Base-by-base conservation (phyloP, 257 asterid species). In the Gentiana straminea region DNA sequence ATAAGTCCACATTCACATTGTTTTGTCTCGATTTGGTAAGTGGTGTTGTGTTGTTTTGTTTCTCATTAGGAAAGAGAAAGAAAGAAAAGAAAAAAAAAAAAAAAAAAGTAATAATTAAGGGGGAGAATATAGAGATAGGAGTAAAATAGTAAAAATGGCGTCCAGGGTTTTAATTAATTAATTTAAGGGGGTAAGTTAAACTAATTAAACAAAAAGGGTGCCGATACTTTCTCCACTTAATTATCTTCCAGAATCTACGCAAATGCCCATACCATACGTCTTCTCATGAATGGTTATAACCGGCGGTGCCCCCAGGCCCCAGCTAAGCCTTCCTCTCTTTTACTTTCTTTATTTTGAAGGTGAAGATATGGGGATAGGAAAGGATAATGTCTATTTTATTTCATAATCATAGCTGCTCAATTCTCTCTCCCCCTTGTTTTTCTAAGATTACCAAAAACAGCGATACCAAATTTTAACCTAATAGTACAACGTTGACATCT, bases 171-270 rank as follows among this genome's bases (percentile, higher is more conserved):
- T 66, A 41, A 7, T 13, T 5, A 57, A 35, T 36, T 4, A 35
- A 51, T 39, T 33, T 24, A 54, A 57, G 57, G 57, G 64, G 57
- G 58, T n/a, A 61, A 12, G 8, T 52, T 49, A 64, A 55, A 56
- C 67, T 52, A 63, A 55, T 68, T n/a, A 52, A 71, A 71, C 58
- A 78, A 68, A 78, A 76, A 75, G 64, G 54, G 86, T 80, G 90
- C 95, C 73, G 71, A 68, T 71, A 59, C 70, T 81, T 73, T 70
- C 74, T 67, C 74, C 67, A 55, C 69, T 66, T 37, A 58, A 24
- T 24, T 24, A 24, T 68, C 71, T 55, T 41, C 92, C 93, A 81
- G 73, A 70, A 71, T 76, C 60, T 86, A 78, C 77, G 82, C 84
- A 24, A 24, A 24, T 24, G 24, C 77, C 60, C 50, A 64, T 57